phyloP scores from a whole-genome alignment of 345 rosid genomes.

The Kernera saxatilis region DNA sequence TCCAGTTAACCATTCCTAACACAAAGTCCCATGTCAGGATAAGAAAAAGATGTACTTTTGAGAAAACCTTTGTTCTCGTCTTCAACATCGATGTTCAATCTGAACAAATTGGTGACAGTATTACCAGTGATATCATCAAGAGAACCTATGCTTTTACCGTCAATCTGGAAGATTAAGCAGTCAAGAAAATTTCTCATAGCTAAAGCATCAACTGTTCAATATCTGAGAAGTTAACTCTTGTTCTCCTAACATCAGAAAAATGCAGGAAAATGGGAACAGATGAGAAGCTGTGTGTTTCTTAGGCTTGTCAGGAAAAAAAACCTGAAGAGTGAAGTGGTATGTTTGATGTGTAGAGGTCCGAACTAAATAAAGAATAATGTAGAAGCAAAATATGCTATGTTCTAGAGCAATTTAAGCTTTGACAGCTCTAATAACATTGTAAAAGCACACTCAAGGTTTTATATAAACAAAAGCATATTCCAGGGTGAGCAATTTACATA shows the following conservation, averaged over 20 bases:
- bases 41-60: not conserved
- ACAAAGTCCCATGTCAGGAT: too few species aligned
- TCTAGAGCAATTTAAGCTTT: not conserved
- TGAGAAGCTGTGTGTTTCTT: slow-evolving; percentile 34
- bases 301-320: slow-evolving; percentile 67
- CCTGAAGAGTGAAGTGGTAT: slow-evolving; percentile 31
- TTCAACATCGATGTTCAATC: slow-evolving; percentile 71
- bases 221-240: too few species aligned
- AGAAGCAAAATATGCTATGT: not conserved
- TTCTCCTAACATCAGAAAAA: not conserved
- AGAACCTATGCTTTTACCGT: slow-evolving; percentile 54
- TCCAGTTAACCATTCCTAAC: too few species aligned
- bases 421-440: not conserved
- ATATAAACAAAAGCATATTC: slow-evolving; percentile 11
- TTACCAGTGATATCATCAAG: too few species aligned
- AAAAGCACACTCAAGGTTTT: not conserved
- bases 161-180: slow-evolving; percentile 41
- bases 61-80: slow-evolving; percentile 66
- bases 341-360: not conserved
- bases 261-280: not conserved
- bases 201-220: not conserved
- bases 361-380: not conserved
- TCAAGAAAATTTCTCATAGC: not conserved
- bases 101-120: slow-evolving; percentile 51
- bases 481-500: slow-evolving; percentile 9